Evolutionary conservation across 2,329 filamentous ascomycete species (phyloP).

Genomic region (Plenodomus lindquistii): DNA sequence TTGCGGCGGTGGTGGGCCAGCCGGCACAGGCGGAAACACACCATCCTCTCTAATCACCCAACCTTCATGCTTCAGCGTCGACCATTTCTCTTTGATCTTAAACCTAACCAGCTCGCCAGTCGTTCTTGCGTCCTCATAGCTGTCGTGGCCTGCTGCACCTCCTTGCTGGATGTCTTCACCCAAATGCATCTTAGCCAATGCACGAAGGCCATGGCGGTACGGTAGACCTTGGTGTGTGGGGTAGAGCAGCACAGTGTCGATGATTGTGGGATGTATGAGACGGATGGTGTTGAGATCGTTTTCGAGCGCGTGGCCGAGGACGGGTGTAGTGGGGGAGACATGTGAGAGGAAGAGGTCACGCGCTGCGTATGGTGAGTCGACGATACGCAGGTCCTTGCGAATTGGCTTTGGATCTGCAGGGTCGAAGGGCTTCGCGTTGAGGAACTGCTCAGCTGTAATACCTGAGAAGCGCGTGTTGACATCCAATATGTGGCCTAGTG

Average conservation of each 20-base stretch:
- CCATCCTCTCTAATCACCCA: constrained; percentile 57
- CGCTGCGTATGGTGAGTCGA: constrained; percentile 73
- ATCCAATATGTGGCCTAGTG: constrained; percentile 81
- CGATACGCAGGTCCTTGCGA: constrained; percentile 63
- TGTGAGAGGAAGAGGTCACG: constrained; percentile 76
- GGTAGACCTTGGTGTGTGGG: constrained; percentile 79
- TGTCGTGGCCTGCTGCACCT: constrained; percentile 76
- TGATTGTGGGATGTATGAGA: constrained; percentile 79
- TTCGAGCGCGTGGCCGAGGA: constrained; percentile 92
- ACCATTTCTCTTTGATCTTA: constrained; percentile 73
- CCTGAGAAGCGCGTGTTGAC: constrained; percentile 93
- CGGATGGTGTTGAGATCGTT: constrained; percentile 90
- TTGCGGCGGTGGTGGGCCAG: constrained; percentile 19
- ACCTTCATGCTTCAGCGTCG: constrained; percentile 64
- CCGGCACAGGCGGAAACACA: constrained; percentile 35
- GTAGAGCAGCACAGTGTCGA: constrained; percentile 85
- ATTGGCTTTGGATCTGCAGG: constrained; percentile 24
- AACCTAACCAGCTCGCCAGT: constrained; percentile 83
- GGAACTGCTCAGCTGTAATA: constrained; percentile 76
- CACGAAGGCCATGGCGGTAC: constrained; percentile 75
- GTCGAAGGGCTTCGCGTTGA: constrained; percentile 58
- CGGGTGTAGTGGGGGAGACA: constrained; percentile 74
- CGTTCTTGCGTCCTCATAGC: constrained; percentile 84
- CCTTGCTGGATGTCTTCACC: constrained; percentile 79
- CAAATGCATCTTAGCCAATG: constrained; percentile 70